phyloP scores from a whole-genome alignment of 148 eudicot genomes.

The Rhododendron griersonianum region DNA sequence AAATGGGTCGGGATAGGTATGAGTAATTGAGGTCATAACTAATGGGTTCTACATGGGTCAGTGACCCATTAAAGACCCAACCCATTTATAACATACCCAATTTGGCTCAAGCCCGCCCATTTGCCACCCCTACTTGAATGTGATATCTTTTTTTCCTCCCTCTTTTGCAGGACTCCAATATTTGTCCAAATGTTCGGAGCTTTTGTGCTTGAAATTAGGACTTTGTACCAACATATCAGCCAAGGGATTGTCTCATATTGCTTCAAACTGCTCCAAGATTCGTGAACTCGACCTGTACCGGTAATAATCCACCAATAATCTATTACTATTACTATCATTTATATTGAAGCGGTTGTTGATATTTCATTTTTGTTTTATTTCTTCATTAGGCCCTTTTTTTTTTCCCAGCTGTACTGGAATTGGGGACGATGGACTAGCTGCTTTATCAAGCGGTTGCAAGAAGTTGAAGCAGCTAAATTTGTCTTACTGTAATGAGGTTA shows the following conservation, averaged over 20 bases:
- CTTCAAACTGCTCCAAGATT: slow-evolving; percentile 52
- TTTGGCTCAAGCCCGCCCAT: too few relatives aligned
- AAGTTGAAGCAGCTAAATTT: slow-evolving; percentile 58
- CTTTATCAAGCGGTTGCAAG: slow-evolving; percentile 63
- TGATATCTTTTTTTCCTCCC: not conserved
- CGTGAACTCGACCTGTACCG: slow-evolving; percentile 76
- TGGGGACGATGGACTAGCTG: slow-evolving; percentile 65
- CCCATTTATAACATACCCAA: too few relatives aligned
- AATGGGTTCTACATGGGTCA: too few relatives aligned
- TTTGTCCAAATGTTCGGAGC: slow-evolving; percentile 61
- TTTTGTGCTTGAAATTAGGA: slow-evolving; percentile 58
- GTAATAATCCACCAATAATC: slow-evolving; percentile 24
- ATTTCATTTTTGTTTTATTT: not conserved
- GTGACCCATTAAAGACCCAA: too few relatives aligned
- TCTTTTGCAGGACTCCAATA: slow-evolving; percentile 48
- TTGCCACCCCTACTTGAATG: not conserved
- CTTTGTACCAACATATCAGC: slow-evolving; percentile 59
- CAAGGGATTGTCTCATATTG: slow-evolving; percentile 57
- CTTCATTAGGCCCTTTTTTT: not conserved
- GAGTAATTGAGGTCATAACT: too few relatives aligned
- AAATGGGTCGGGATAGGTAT: too few relatives aligned
- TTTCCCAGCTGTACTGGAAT: slow-evolving; percentile 50
- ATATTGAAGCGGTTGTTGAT: not conserved
- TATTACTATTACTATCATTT: not conserved
- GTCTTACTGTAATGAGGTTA: slow-evolving; percentile 57